A percentile compares a stretch with the other conserved stretches of the same genome.
These are phyloP conservation scores for Acmispon strigosus DNA, from an alignment of 306 rosid genomes.

Conservation along the genomic window DNA sequence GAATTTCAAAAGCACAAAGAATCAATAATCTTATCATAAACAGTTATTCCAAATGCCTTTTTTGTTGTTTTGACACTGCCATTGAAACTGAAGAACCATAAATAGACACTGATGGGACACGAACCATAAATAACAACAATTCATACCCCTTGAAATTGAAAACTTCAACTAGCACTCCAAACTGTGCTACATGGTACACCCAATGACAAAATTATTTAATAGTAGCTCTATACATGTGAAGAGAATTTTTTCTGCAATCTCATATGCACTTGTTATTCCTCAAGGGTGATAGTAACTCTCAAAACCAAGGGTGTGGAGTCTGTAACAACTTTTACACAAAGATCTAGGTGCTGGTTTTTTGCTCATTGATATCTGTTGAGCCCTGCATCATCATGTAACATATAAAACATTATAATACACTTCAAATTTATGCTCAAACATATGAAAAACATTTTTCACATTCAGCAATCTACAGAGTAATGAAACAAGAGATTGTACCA, in stretches of 20 bases:
- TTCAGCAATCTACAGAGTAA: neutral
- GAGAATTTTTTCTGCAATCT: constrained; percentile 22
- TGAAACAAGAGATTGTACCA: constrained; percentile 24
- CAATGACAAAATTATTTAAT: constrained; percentile 34
- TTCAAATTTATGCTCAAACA: no score
- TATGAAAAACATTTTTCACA: neutral
- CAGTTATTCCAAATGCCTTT: constrained; percentile 18
- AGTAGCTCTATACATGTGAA: constrained; percentile 46
- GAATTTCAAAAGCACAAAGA: constrained; percentile 30
- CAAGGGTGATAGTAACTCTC: neutral
- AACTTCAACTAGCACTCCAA: neutral
- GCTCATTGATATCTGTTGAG: constrained; percentile 44
- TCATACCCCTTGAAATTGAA: neutral
- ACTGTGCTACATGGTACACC: neutral
- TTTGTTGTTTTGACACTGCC: neutral
- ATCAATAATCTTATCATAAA: constrained; percentile 23
- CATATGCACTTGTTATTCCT: constrained; percentile 7
- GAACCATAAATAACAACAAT: no score
- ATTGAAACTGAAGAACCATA: neutral
- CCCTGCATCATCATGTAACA: constrained; percentile 40
- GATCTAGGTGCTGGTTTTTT: constrained; percentile 45
- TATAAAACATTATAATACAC: no score
- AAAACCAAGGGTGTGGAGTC: no score
- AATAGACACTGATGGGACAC: no score
- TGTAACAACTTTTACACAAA: neutral